Conservation (phyloP, 805 yeast species). For the Yarrowia bubula region DNA sequence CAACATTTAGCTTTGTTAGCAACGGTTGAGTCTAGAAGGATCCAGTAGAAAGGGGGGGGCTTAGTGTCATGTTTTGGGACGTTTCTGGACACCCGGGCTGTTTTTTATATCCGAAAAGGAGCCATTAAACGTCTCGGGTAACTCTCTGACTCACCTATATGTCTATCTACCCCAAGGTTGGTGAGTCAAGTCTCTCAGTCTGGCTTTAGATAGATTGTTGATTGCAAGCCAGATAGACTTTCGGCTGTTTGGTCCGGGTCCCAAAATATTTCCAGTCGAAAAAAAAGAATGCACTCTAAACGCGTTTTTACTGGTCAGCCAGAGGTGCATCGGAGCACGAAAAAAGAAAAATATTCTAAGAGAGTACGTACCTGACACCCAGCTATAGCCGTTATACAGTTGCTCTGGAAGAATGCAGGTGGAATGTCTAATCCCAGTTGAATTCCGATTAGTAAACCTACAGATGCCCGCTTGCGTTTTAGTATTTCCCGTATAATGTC, state of each 20-base stretch:
- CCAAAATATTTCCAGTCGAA: not conserved
- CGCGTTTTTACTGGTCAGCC: not conserved
- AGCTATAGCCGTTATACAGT: too few species aligned
- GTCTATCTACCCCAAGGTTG: not conserved
- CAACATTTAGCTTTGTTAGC: slow-evolving; percentile 21
- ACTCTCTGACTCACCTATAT: not conserved
- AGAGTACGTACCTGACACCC: too few species aligned
- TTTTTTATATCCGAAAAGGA: not conserved
- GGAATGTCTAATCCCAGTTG: not conserved
- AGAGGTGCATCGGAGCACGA: not conserved
- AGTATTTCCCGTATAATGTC: slow-evolving; percentile 15
- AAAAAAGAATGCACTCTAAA: not conserved
- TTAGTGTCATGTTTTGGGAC: too few species aligned
- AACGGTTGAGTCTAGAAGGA: slow-evolving; percentile 21
- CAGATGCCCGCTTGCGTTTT: not conserved
- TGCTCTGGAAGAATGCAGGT: not conserved
- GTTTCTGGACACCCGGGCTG: too few species aligned
- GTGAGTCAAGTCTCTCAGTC: slow-evolving; percentile 6
- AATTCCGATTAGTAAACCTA: slow-evolving; percentile 7
- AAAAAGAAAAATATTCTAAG: too few species aligned
- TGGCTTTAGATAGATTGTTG: not conserved
- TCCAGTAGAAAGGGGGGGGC: not conserved
- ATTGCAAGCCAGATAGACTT: not conserved
- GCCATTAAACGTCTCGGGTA: not conserved
- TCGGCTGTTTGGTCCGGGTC: not conserved